These are phyloP conservation scores for Rhexocercosporidium sp. DNA, from an alignment of 2,329 filamentous ascomycete species.

Conservation along the genomic window DNA sequence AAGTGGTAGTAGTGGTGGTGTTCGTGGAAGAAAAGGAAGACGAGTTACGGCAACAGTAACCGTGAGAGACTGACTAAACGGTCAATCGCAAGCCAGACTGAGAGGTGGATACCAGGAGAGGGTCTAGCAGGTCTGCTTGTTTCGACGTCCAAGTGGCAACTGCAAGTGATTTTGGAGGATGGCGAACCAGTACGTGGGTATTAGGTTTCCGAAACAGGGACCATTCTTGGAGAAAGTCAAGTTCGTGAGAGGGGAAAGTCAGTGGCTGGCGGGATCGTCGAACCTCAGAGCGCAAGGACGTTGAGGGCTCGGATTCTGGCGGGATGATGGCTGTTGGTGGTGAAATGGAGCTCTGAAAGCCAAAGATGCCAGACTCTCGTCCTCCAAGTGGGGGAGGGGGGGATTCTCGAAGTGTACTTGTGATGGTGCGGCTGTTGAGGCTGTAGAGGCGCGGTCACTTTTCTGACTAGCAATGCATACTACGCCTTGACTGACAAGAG, in stretches of 20 bases:
- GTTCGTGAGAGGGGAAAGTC: constrained; percentile 16
- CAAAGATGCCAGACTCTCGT: constrained; percentile 15
- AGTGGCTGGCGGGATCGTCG: constrained; percentile 30
- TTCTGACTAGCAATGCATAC: constrained; percentile 9
- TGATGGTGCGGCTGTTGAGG: constrained; percentile 10
- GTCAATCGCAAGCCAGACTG: constrained; percentile 31
- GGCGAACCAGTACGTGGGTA: constrained; percentile 23
- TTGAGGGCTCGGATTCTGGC: constrained; percentile 29
- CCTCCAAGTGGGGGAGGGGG: constrained; percentile 1
- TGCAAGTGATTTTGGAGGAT: constrained; percentile 25
- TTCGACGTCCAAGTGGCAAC: constrained; percentile 38
- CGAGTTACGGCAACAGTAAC: constrained; percentile 29
- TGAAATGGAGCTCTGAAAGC: constrained; percentile 3
- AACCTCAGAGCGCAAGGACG: constrained; percentile 31
- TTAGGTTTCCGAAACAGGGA: constrained; percentile 40
- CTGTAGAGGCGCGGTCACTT: constrained; percentile 16
- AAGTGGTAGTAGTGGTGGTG: constrained; percentile 14
- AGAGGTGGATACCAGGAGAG: constrained; percentile 27
- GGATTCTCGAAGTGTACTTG: background rate
- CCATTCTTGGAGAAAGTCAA: constrained; percentile 37
- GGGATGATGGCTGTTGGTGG: constrained; percentile 22
- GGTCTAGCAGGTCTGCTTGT: constrained; percentile 35
- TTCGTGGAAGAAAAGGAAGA: constrained; percentile 28
- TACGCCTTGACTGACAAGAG: constrained; percentile 24
- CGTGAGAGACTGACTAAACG: constrained; percentile 32